Evolutionary conservation across 1,284 basidiomycete species (phyloP), one percentile per base, ranked within the genome.

Genomic region (Neonothopanus nambi): DNA sequence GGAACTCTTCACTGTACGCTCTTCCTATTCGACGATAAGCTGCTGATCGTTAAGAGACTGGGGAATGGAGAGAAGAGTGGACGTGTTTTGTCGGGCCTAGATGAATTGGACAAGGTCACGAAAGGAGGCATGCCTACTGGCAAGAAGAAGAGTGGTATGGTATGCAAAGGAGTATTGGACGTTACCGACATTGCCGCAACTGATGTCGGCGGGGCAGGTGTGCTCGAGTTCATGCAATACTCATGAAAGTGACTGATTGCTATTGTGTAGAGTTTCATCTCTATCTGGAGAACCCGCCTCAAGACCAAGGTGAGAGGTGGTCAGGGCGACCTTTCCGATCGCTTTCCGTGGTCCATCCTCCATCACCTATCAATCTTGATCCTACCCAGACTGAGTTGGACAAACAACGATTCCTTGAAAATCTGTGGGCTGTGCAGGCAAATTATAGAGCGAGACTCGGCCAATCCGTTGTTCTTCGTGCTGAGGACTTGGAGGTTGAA

Each of bases 1-100:
- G 67, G 67, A 47, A 64, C 77, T 2, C 77, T 98, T 9, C 90
- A 93, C 62, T 95, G 92, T 68, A 93, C 91, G 0, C 74, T 99
- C 33, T 92, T 99, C 68, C 77, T 99, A 38, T 99, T 99, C 65
- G 91, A 96, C 62, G 97, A 99, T 72, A 93, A 93, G 64, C 74
- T 99, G 26, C 81, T 98, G 65, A 85, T 99, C 56, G 89, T 88
- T 49, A 98, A 98, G 72, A 83, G 97, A 26, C 88, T 91, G 2
- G 78, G 81, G 7, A 82, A 82, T 40, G 79, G 82, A 3, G 82
- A 91, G 55, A 87, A 88, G 63, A 81, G 85, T 39, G 95, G 91
- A 0, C 80, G 85, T 43, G 73, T 78, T 20, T 70, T 94, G 21
- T 84, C 93, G 1, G 95, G 97, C 0, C 74, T 99, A 42, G 93